Conservation (phyloP, 129 eudicot genomes). For the Apium graveolens region DNA sequence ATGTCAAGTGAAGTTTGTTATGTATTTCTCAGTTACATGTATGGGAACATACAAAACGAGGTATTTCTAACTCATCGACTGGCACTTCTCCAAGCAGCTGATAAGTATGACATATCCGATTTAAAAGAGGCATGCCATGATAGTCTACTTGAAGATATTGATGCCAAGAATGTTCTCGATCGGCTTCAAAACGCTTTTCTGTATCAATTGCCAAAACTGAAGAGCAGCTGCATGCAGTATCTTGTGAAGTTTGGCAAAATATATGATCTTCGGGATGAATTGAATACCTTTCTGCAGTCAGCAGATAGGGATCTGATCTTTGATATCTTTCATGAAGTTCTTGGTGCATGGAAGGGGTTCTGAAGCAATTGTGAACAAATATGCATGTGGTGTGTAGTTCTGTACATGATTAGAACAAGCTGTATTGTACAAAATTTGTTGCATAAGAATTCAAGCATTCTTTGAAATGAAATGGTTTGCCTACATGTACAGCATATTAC, state of each 20-base stretch:
- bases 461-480: conserved; percentile 24
- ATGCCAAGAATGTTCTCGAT: conserved; percentile 74
- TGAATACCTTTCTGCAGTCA: conserved; percentile 50
- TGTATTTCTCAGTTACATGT: conserved; percentile 62
- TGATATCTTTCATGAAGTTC: conserved; percentile 79
- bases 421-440: conserved; percentile 36
- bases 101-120: conserved; percentile 74
- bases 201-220: conserved; percentile 64
- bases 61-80: conserved; percentile 66
- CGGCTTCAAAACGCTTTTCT: conserved; percentile 79
- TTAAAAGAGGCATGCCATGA: conserved; percentile 85
- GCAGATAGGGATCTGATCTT: conserved; percentile 82
- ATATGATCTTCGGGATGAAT: conserved; percentile 70
- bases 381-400: not conserved
- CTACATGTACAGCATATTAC: conserved; percentile 31
- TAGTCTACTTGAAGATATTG: conserved; percentile 79
- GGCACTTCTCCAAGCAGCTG: conserved; percentile 81
- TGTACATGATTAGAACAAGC: conserved; percentile 18
- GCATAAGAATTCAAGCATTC: conserved; percentile 19
- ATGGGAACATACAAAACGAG: conserved; percentile 51
- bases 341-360: conserved; percentile 93
- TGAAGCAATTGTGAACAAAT: conserved; percentile 20
- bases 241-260: conserved; percentile 91
- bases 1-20: conserved; percentile 79
- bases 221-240: conserved; percentile 72